Evolutionary conservation across 2,329 filamentous ascomycete species (phyloP), one percentile per base, ranked within the genome.

Genomic region (Fusarium devonianum): DNA sequence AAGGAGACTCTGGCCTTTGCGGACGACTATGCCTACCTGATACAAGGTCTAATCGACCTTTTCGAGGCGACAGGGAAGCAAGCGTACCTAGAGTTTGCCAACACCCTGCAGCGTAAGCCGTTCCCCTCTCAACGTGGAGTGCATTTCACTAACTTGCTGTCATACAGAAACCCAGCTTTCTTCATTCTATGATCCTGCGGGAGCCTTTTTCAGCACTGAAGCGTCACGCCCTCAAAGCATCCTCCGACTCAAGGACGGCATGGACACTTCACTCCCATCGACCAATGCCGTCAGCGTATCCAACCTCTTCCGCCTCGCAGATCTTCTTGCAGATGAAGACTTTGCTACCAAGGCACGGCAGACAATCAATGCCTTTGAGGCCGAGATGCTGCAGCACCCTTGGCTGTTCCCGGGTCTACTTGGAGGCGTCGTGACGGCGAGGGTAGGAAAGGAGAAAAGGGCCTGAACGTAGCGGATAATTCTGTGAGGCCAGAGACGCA

Each of bases 1-100:
- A 76, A 84, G 7, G 85, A 87, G 19, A 78, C 84, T 13, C 78
- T 80, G 28, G 92, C 84, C 0, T 96, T 97, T 71, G 90, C 93
- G 1, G 94, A 97, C 63, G 94, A 99, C 73, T 97, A 97, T 67
- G 91, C 93, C 3, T 96, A 93, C 70, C 71, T 97, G 29, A 89
- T 92, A 38, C 84, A 87, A 38, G 93, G 92, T 0, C 77, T 97
- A 2, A 76, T 97, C 47, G 87, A 92, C 60, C 81, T 97, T 19
- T 95, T 95, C 67, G 87, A 93, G 69, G 83, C 87, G 1, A 96
- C 90, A 0, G 87, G 88, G 54, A 86, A 96, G 47, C 85, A 88
- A 58, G 74, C 75, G 32, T 90, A 89, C 74, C 77, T 97, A 4
- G 76, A 87, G 53, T 96, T 93, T 78, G 93, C 93, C 1, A 87